Percentiles rank a stretch among this genome's conserved stretches.
phyloP scores from a whole-genome alignment of 2,329 filamentous ascomycete genomes.

The Phaeophleospora eucalypticola region DNA sequence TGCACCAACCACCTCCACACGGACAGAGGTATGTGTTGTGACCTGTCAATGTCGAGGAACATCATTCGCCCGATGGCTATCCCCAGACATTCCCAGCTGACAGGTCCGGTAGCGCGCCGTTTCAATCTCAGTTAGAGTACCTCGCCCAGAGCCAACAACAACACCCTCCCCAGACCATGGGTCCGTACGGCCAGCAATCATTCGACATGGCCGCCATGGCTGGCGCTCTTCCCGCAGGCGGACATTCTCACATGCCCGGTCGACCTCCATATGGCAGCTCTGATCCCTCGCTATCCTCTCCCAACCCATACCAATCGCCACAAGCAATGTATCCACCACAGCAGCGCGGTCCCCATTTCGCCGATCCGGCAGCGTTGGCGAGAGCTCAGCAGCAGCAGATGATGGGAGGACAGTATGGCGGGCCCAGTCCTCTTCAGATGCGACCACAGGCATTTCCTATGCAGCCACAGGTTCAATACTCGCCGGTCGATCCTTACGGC shows the following conservation, averaged over 20 bases:
- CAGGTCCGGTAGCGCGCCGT: conserved; percentile 16
- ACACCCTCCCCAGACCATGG: conserved; percentile 9
- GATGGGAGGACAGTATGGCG: conserved; percentile 19
- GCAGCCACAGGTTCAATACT: conserved; percentile 20
- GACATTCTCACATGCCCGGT: conserved; percentile 9
- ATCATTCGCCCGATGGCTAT: no score
- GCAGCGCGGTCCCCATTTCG: conserved; percentile 19
- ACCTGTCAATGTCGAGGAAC: no score
- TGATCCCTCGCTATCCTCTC: conserved; percentile 13
- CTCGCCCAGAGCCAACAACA: conserved; percentile 17
- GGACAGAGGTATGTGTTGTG: conserved; percentile 14
- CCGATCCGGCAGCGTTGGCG: conserved; percentile 17
- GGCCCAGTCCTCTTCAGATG: conserved; percentile 12
- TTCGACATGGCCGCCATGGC: conserved; percentile 21
- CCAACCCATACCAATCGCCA: conserved; percentile 7
- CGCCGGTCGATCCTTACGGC: conserved; percentile 24
- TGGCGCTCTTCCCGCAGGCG: conserved; percentile 13
- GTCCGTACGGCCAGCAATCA: conserved; percentile 17
- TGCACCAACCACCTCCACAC: conserved; percentile 1
- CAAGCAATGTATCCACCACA: conserved; percentile 19
- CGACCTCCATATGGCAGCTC: conserved; percentile 13
- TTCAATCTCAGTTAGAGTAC: conserved; percentile 22
- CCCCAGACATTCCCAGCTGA: conserved; percentile 3
- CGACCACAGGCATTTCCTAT: conserved; percentile 17
- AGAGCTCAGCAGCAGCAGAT: conserved; percentile 23